A percentile compares a stretch with the other conserved stretches of the same genome.
Conservation (phyloP, 2,329 filamentous ascomycete species). For the Sphaceloma murrayae region DNA sequence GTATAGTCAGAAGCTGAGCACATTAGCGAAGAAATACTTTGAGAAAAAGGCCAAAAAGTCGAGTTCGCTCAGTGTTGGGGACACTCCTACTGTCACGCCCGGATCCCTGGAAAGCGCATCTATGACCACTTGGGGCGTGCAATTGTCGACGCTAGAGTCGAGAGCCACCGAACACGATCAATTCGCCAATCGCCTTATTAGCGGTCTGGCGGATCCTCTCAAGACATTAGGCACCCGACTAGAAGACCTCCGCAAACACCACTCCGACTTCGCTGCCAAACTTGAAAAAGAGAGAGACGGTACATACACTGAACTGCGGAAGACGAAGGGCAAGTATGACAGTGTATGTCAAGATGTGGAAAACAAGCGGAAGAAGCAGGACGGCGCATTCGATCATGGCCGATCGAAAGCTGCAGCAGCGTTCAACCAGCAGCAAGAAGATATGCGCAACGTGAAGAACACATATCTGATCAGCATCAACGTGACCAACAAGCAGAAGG, state of each 20-base stretch:
- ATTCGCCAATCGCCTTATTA: constrained; percentile 67
- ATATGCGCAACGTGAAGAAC: constrained; percentile 98
- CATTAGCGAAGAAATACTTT: constrained; percentile 89
- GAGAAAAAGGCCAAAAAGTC: constrained; percentile 93
- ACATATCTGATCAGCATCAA: constrained; percentile 95
- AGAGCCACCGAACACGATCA: constrained; percentile 82
- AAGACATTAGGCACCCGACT: constrained; percentile 65
- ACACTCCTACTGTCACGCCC: constrained; percentile 84
- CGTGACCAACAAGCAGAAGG: constrained; percentile 94
- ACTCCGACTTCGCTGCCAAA: constrained; percentile 79
- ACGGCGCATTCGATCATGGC: constrained; percentile 75
- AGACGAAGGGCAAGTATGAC: constrained; percentile 90
- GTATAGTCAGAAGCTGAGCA: constrained; percentile 79
- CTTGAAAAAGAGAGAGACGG: constrained; percentile 81
- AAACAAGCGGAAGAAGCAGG: constrained; percentile 85
- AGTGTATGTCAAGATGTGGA: constrained; percentile 89
- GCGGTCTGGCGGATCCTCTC: constrained; percentile 76
- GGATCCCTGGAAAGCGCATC: constrained; percentile 94
- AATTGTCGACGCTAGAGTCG: constrained; percentile 80
- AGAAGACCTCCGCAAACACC: constrained; percentile 86
- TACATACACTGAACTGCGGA: constrained; percentile 75
- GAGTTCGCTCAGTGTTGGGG: constrained; percentile 80
- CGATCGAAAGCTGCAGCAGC: constrained; percentile 84
- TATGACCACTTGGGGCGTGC: constrained; percentile 91
- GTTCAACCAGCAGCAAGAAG: constrained; percentile 82